Evolutionary conservation across 148 eudicot species (phyloP).

Genomic region (Vaccinium myrtillus): DNA sequence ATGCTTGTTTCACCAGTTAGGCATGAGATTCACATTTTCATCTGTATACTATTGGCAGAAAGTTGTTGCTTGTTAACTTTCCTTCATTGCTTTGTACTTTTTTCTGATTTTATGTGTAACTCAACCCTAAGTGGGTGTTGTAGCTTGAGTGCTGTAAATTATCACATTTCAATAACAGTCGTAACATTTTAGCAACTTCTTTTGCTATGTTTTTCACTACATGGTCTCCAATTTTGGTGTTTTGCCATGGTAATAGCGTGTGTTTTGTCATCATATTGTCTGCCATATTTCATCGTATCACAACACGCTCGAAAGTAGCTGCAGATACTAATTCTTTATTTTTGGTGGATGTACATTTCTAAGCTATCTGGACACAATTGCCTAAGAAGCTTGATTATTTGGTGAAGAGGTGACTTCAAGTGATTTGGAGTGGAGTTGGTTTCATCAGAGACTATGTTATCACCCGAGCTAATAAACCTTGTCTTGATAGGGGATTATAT

Average conservation of each 20-base stretch:
- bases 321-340: not conserved
- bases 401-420: not conserved
- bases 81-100: conserved; percentile 9
- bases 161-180: conserved; percentile 15
- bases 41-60: conserved; percentile 13
- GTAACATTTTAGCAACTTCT: conserved; percentile 8
- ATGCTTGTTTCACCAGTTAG: conserved; percentile 11
- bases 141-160: conserved; percentile 17
- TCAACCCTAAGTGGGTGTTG: not conserved
- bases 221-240: not conserved
- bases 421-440: not conserved
- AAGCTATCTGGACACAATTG: not conserved
- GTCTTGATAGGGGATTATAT: not conserved
- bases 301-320: not conserved
- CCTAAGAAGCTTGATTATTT: not conserved
- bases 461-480: not conserved
- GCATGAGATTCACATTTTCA: conserved; percentile 2
- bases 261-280: not conserved
- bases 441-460: not conserved
- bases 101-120: conserved; percentile 10
- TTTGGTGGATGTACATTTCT: not conserved
- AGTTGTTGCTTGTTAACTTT: conserved; percentile 15
- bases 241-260: not conserved
- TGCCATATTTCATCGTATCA: too few species aligned
- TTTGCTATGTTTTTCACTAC: not conserved